Percentiles rank a stretch among this genome's conserved stretches.
Evolutionary conservation across 179 eudicot species (phyloP).

Genomic region (Silene vulgaris): DNA sequence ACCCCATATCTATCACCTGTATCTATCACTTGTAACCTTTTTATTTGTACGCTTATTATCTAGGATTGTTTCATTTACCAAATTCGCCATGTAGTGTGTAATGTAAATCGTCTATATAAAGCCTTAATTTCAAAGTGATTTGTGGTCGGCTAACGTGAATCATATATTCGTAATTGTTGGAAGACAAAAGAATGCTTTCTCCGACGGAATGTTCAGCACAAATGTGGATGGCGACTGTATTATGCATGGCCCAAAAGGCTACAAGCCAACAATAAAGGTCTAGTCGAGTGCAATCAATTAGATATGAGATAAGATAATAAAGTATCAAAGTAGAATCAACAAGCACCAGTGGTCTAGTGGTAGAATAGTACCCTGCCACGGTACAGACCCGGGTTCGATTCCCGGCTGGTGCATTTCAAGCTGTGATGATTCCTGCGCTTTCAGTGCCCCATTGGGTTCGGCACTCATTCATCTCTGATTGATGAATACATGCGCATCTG

Average conservation of each 20-base stretch:
- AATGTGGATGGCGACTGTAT: no score
- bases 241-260: no score
- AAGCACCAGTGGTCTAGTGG: slow-evolving; percentile 76
- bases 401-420: slow-evolving; percentile 53
- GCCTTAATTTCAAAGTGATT: no score
- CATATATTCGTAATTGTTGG: no score
- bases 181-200: no score
- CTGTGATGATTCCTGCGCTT: neutral
- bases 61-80: neutral
- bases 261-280: no score
- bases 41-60: neutral
- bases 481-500: neutral
- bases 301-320: no score
- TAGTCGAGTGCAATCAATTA: no score
- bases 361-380: slow-evolving; percentile 82
- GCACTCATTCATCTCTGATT: neutral
- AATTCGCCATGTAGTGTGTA: neutral
- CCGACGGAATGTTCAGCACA: no score
- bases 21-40: neutral
- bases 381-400: slow-evolving; percentile 77
- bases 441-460: neutral
- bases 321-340: neutral
- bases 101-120: neutral
- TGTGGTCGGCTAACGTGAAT: no score
- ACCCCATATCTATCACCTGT: neutral